These are phyloP conservation scores for Middelhovenomyces tepae DNA, from an alignment of 805 yeast species.

Conservation along the genomic window DNA sequence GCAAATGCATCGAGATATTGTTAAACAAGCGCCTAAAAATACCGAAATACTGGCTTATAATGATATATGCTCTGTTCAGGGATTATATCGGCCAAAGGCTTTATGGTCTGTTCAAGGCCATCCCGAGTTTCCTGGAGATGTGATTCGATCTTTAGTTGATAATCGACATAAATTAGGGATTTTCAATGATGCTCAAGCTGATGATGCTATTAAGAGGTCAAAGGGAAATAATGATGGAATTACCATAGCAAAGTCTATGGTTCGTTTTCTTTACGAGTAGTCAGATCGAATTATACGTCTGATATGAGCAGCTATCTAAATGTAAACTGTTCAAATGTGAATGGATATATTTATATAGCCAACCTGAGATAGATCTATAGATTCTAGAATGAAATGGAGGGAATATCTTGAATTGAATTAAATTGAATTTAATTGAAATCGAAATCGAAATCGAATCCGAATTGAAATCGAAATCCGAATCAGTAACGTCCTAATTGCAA, in stretches of 20 bases:
- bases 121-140: constrained; percentile 58
- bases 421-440: too few relatives aligned
- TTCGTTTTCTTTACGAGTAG: constrained; percentile 11
- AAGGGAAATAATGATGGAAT: constrained; percentile 16
- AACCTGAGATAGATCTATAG: too few relatives aligned
- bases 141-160: constrained; percentile 13
- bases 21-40: constrained; percentile 34
- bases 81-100: constrained; percentile 44
- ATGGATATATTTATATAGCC: too few relatives aligned
- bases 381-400: too few relatives aligned
- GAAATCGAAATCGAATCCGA: too few relatives aligned
- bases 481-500: too few relatives aligned
- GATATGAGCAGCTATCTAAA: too few relatives aligned
- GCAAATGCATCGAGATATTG: constrained; percentile 55
- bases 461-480: too few relatives aligned
- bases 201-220: constrained; percentile 9
- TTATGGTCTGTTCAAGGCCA: constrained; percentile 79
- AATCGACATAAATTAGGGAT: constrained; percentile 11
- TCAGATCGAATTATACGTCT: too few relatives aligned
- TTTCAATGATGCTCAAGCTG: constrained; percentile 10
- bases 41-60: constrained; percentile 45
- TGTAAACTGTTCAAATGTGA: too few relatives aligned
- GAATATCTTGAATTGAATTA: too few relatives aligned
- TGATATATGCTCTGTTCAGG: constrained; percentile 53
- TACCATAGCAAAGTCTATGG: constrained; percentile 15